Percentiles rank a stretch among this genome's conserved stretches.
These are phyloP conservation scores for Suillus hirtellus DNA, from an alignment of 768 basidiomycete species.

Conservation along the genomic window DNA sequence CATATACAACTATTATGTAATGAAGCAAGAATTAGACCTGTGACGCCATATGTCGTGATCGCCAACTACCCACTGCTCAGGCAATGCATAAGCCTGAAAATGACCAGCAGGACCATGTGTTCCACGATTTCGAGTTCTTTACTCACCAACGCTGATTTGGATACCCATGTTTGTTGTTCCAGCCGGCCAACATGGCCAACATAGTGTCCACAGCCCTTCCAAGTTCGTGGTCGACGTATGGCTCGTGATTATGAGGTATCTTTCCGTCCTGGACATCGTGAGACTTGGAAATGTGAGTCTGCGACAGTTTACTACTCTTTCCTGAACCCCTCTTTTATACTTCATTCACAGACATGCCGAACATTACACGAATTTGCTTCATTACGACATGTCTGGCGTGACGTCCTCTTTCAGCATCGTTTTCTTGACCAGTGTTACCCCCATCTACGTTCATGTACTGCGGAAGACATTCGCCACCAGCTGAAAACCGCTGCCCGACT, in stretches of 20 bases:
- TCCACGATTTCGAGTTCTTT: background rate
- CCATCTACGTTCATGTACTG: slow-evolving; percentile 22
- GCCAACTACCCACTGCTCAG: background rate
- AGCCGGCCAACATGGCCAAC: background rate
- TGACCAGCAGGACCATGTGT: background rate
- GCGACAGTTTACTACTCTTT: background rate
- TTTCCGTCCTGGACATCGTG: slow-evolving; percentile 28
- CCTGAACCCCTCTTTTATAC: background rate
- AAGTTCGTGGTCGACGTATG: slow-evolving; percentile 29
- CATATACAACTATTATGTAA: too few relatives aligned
- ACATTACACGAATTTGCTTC: slow-evolving; percentile 26
- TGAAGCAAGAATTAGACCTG: background rate
- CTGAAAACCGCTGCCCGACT: slow-evolving; percentile 21
- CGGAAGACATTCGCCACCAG: slow-evolving; percentile 25
- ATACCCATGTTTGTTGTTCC: background rate
- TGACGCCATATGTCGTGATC: slow-evolving; percentile 4
- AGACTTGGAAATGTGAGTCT: slow-evolving; percentile 29
- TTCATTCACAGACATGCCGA: slow-evolving; percentile 24
- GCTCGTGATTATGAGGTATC: slow-evolving; percentile 29
- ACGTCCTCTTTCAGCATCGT: slow-evolving; percentile 24
- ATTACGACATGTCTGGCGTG: slow-evolving; percentile 28
- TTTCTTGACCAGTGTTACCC: slow-evolving; percentile 29
- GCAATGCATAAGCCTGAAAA: background rate
- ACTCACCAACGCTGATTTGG: background rate
- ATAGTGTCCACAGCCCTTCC: background rate